Evolutionary conservation across 2,329 filamentous ascomycete species (phyloP), one percentile per base, ranked within the genome.

Genomic region (Stagonosporopsis vannaccii): DNA sequence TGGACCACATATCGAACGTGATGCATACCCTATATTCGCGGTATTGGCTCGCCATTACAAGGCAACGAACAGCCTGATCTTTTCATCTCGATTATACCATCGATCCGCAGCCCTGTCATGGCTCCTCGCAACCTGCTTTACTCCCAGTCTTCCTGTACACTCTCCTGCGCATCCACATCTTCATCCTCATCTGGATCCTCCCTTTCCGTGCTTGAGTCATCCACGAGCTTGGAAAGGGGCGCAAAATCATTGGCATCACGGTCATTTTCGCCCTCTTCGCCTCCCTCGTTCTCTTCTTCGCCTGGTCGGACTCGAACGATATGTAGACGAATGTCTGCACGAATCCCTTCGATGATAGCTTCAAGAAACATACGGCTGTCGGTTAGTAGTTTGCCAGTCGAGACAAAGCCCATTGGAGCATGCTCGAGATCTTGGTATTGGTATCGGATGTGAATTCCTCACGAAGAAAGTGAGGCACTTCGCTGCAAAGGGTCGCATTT

Each of bases 371-470:
- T 73, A 48, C 87, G 84, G 12, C 75, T 75, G 4, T 70, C 65
- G 0, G 71, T 71, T 0, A 88, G 72, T 0, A 73, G 66, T 56
- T 83, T 84, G 12, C 84, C 82, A 12, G 82, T 81, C 2, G 80
- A 81, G 4, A 87, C 52, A 62, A 82, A 83, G 0, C 84, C 85
- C 79, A 87, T 86, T 0, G 85, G 85, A 0, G 84, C 87, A 23
- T 87, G 82, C 13, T 79, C 65, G 47, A 87, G 80, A 55, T 88
- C 84, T 52, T 86, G 83, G 0, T 81, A 81, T 33, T 82, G 82
- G 1, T 85, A 80, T 0, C 82, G 78, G 0, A 85, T 56, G 0
- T 81, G 73, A 0, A 87, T 72, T 85, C 85, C 41, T 87, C 84
- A 20, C 83, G 78, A 0, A 87, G 51, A 76, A 76, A 1, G 59